Evolutionary conservation across 2,329 filamentous ascomycete genomes (phyloP), one percentile per base, ranked within the genome.

Genomic region (Pyricularia grisea): DNA sequence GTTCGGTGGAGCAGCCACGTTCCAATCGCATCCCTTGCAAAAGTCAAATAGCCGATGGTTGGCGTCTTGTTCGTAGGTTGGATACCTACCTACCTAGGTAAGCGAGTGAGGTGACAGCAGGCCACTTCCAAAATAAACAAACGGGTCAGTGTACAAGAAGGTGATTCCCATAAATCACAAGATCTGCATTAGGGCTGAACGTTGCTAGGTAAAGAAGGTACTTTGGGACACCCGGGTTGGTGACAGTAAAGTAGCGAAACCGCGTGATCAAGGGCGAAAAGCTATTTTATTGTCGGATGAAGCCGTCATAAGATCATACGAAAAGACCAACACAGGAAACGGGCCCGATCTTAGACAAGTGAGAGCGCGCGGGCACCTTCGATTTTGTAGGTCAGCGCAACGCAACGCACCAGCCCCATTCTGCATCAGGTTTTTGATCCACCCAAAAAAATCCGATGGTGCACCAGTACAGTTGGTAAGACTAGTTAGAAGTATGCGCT

Each of bases 381-480:
- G 42, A 50, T 50, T 50, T 50, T 50, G 42, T n/a, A n/a, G 42
- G 20, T n/a, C 20, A 50, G 20, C 42, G 42, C 42, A 50, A 50
- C 42, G 42, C 42, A 50, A n/a, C 42, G 20, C 42, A 79, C 74
- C 33, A n/a, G 42, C 42, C 42, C 42, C 20, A 20, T 50, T n/a
- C 20, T 50, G 42, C 42, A n/a, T 50, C 42, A 50, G 20, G 42
- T n/a, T 50, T 36, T 50, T 50, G 42, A 50, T 50, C 42, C 42
- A 50, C 42, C 42, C n/a, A n/a, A n/a, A n/a, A n/a, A 50, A 50
- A 50, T 50, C 42, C 20, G 17, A 50, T n/a, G 20, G 42, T 50
- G 42, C 42, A 50, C n/a, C 20, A 50, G 42, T n/a, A 17, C 17
- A n/a, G 7, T n/a, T n/a, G 42, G 42, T 50, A 50, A 20, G 42